Evolutionary conservation across 257 asterid species (phyloP), one percentile per base, ranked within the genome.

Genomic region (Nicotiana knightiana): DNA sequence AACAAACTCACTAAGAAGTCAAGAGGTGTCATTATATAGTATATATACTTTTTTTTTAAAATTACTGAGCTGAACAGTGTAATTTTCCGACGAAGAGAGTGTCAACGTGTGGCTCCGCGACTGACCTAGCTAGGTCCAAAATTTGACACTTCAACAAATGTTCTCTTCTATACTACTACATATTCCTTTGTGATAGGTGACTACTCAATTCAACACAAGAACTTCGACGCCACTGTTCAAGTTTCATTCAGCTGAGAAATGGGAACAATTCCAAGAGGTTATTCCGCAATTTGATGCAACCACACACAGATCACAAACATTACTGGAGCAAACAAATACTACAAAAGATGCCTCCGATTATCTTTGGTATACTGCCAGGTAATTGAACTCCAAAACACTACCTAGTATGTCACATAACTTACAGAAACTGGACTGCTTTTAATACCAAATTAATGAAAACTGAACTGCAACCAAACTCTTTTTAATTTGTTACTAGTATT

Each of bases 291-390:
- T 81, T 83, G 86, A 83, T 55, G 89, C 87, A 6, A 86, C 93
- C 46, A 53, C 86, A 2, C 6, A 88, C 37, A 85, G 88, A 73
- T 91, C 97, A 0, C 33, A 90, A 64, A 21, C 66, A 46, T 82
- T 95, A 89, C 85, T 95, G 53, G 99, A 93, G 85, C 99, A 95
- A 81, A 91, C 88, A 87, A 88, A 77, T 84, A 92, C 94, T 17
- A 95, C 99, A 17, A 91, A 90, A 89, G 99, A 95, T 88, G 75
- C 46, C 33, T 91, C 98, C 2, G 99, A 93, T 87, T 95, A 95
- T 84, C 85, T 95, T 58, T 95, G 99, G 99, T 95, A 93, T 90
- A 93, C 91, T 62, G 10, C 88, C 64, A 91, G 93, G 99, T 95
- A 86, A 81, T 16, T 46, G 3, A 32, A 33, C 48, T 46, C 53